Base-by-base conservation (phyloP, 2,329 filamentous ascomycete genomes). In the Botrytis medusae region DNA sequence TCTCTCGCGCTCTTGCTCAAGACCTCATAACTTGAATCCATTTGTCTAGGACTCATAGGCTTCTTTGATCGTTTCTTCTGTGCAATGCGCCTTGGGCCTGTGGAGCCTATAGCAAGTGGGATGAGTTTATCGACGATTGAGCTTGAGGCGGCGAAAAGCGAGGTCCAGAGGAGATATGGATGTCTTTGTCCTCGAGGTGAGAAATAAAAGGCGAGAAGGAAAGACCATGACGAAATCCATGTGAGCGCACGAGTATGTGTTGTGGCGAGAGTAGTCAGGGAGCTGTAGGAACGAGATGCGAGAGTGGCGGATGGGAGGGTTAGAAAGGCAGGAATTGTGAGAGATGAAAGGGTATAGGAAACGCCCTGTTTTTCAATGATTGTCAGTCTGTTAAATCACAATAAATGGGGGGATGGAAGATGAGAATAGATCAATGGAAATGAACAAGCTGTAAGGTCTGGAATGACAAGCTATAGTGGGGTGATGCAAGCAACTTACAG, bases 91-190 rank as follows among this genome's bases (percentile, higher is more conserved):
- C 51, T 22, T 69, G 63, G 42, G 29, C 29, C 48, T 22, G 63
- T 69, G 40, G 71, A 25, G 5, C 64, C 65, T 4, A 44, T 67
- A 18, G 70, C 29, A 54, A 74, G 57, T 16, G 76, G 77, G 22
- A 81, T 69, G 14, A 81, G 42, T 42, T 77, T 65, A 51, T 81
- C 79, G 18, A 86, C 82, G 59, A 89, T 79, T 37, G 83, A 81
- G 72, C 87, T 86, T 60, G 85, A 84, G 57, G 87, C 85, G 61
- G 90, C 88, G 73, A 94, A 87, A 40, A 94, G 83, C 4, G 91
- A 90, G 22, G 93, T 94, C 90, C 96, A 98, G 74, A 98, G 83
- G 40, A 98, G 90, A 81, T 97, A 98, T 0, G 95, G 95, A 81
- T 98, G 95, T 81, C 92, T 90, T 77, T 89, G 87, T 72, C 90